Base-by-base conservation (phyloP, 179 eudicot genomes). In the Patellifolia procumbens region DNA sequence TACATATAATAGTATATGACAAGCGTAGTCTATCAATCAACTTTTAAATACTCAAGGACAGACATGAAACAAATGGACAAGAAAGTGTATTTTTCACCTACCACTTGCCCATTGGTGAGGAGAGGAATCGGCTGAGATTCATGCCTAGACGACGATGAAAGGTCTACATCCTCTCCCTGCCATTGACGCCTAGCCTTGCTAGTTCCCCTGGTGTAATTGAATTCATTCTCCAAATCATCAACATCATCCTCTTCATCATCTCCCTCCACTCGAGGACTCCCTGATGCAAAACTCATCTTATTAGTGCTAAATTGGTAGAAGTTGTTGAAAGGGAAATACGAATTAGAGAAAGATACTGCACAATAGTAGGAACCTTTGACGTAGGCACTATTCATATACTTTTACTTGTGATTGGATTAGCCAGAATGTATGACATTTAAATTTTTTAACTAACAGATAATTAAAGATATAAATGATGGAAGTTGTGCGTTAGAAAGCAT, bases 201-300 rank as follows among this genome's bases (percentile, higher is more conserved):
- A 63, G 89, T 86, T 48, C 83, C 94, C 75, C 87, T 87, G n/a
- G 76, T 49, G 70, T 87, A 89, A 65, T 87, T 80, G 72, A 93
- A 91, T 76, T 93, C 98, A 74, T 91, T 91, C 73, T 93, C 98
- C 75, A 93, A 66, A 80, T 93, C 98, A 82, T 93, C 98, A 78
- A 80, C 82, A 83, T 90, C 97, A 72, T 93, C 98, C 84, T 93
- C 98, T 49, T 93, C 98, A 49, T 91, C 98, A 83, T 93, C 98
- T 65, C 97, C 98, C n/a, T 89, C 85, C 79, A 94, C 97, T 75
- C 98, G 83, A 66, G 92, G 87, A 82, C 94, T 87, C 80, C 96
- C 98, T 94, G 80, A 68, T 48, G 35, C 20, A 13, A 70, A 58
- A 32, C 7, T 76, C 80, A 62, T 10, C 34, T 56, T 31, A 70